Evolutionary conservation across 495 filamentous ascomycete genomes (phyloP).

Genomic region (Penicillium goetzii): DNA sequence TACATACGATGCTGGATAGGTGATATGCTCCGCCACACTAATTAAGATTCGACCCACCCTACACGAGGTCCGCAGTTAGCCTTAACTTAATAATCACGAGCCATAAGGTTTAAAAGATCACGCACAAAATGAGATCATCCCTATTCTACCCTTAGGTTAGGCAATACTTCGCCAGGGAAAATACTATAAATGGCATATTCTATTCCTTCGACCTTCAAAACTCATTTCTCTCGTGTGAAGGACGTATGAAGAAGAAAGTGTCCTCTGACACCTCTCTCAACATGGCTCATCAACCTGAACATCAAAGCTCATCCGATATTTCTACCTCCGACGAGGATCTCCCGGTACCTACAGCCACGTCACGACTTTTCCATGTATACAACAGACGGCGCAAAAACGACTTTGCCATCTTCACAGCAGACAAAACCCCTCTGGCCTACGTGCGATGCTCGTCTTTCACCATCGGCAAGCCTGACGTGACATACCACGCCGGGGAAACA

Average conservation of each 20-base stretch:
- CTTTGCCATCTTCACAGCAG: neutral
- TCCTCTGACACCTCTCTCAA: neutral
- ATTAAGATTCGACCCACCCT: neutral
- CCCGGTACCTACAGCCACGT: neutral
- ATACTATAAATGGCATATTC: neutral
- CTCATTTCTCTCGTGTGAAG: neutral
- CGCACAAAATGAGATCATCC: neutral
- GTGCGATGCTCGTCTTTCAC: slow-evolving; percentile 5
- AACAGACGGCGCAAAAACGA: slow-evolving; percentile 1
- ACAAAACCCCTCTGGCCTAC: slow-evolving; percentile 5
- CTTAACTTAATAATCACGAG: neutral
- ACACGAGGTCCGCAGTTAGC: neutral
- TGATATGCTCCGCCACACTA: neutral
- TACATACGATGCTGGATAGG: too few relatives aligned
- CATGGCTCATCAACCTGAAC: neutral
- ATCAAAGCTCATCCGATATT: neutral
- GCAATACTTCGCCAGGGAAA: neutral
- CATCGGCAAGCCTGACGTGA: slow-evolving; percentile 12
- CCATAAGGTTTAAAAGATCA: neutral
- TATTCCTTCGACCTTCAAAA: neutral
- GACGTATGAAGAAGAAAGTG: neutral
- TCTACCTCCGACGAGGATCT: neutral
- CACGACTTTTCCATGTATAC: slow-evolving; percentile 4
- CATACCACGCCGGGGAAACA: slow-evolving; percentile 9
- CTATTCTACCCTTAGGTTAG: neutral